Evolutionary conservation across 805 yeast species (phyloP), one percentile per base, ranked within the genome.

Genomic region (Lachancea dasiensis): DNA sequence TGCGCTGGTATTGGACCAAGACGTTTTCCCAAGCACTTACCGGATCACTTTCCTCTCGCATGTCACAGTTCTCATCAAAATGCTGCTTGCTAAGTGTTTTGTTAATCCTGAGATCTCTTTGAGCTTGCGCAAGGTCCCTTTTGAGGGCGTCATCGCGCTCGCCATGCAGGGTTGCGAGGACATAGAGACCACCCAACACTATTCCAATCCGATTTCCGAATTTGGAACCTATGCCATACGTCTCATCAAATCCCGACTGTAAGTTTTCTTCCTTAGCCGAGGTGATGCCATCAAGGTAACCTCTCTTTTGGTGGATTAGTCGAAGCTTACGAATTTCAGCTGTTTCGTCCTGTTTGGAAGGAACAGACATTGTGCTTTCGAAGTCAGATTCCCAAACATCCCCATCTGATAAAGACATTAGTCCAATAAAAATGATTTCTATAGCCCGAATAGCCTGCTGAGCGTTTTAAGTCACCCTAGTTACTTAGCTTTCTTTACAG

Each of bases 171-270:
- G 44, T 33, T 2, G 46, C 46, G 13, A 65, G 38, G 2, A 49
- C 43, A 41, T 73, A 79, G 13, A 77, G 55, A 1, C 44, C 45
- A 7, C 89, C 85, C 10, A 87, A 44, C 0, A 87, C 63, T 31
- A 59, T 56, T 0, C 97, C 97, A 0, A 78, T 79, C 11, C 63
- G 47, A 0, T 72, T 61, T 0, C 95, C 97, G 1, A 87, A 44
- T 2, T 52, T 53, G 0, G 92, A 86, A 1, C 97, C 97, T 2
- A 63, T 51, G 0, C 85, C 86, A 48, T 77, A 89, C 0, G 90
- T 90, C 2, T 64, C 69, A 55, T 89, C 94, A 52, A 90, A 89
- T 0, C 95, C 96, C 9, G 64, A 52, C 53, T 89, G 97, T 17
- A 86, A 62, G 27, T 80, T 74, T 6, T 61, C 59, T 47, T 84